Evolutionary conservation across 495 filamentous ascomycete species (phyloP).

Genomic region (Talaromyces stipitatus): DNA sequence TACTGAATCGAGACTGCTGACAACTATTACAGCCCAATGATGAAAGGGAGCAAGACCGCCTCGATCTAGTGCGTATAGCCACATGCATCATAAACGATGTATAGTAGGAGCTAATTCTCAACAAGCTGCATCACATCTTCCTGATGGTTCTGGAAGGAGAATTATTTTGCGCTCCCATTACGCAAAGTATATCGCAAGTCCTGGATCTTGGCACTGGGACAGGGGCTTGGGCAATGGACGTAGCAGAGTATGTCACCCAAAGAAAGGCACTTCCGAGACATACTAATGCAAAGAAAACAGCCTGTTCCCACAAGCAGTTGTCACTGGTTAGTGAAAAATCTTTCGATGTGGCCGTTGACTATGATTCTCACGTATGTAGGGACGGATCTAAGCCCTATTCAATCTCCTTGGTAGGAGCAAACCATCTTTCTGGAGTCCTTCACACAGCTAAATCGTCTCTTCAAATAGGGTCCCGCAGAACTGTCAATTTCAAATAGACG

Average conservation of each 20-base stretch:
- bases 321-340: constrained; percentile 11
- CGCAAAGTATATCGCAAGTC: constrained; percentile 27
- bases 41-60: constrained; percentile 58
- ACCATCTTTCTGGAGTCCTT: constrained; percentile 7
- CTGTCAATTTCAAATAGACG: constrained; percentile 21
- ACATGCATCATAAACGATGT: constrained; percentile 19
- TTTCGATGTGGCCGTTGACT: neutral
- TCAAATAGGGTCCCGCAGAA: constrained; percentile 26
- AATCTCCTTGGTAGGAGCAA: constrained; percentile 36
- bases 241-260: constrained; percentile 30
- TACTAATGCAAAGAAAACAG: constrained; percentile 5
- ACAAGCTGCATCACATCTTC: constrained; percentile 38
- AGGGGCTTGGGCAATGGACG: constrained; percentile 46
- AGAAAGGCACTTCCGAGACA: neutral
- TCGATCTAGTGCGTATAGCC: constrained; percentile 51
- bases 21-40: constrained; percentile 27
- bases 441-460: constrained; percentile 19
- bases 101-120: neutral
- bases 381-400: constrained; percentile 45
- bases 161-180: constrained; percentile 44
- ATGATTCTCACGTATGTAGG: constrained; percentile 10
- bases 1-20: no score
- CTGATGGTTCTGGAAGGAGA: constrained; percentile 34
- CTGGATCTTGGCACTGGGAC: constrained; percentile 42
- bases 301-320: constrained; percentile 7